phyloP scores from a whole-genome alignment of 257 asterid species.

The Solanum etuberosum region DNA sequence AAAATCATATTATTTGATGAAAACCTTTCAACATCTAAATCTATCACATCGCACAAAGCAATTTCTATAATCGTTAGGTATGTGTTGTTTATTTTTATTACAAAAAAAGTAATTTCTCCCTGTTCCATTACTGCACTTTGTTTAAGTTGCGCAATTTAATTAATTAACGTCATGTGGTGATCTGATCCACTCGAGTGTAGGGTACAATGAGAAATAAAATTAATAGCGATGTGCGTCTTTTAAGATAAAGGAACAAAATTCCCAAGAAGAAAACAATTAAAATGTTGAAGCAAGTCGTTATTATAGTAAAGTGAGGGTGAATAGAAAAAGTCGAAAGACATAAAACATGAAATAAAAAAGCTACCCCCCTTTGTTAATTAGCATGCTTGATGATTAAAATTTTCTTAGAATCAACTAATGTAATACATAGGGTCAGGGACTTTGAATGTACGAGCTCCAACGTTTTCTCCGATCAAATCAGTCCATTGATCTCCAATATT shows the following conservation, averaged over 20 bases:
- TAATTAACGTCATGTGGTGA: not conserved
- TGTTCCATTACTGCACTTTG: not conserved
- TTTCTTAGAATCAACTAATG: not conserved
- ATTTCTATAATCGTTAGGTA: not conserved
- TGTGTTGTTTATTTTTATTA: not conserved
- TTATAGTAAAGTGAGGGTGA: not conserved
- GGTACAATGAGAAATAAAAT: not conserved
- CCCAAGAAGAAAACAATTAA: not conserved
- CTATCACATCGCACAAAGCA: not conserved
- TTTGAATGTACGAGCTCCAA: constrained; percentile 24
- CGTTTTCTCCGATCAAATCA: constrained; percentile 15
- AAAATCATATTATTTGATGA: not conserved
- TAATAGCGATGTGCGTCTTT: not conserved
- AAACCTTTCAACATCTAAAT: not conserved
- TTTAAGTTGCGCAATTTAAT: not conserved
- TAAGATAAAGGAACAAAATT: not conserved
- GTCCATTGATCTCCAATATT: constrained; percentile 31
- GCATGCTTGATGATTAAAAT: not conserved
- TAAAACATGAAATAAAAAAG: not conserved
- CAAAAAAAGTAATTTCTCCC: not conserved
- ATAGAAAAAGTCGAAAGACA: not conserved
- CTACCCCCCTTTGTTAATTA: not conserved
- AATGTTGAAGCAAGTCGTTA: not conserved
- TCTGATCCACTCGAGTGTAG: not conserved
- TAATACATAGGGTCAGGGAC: constrained; percentile 29